Base-by-base conservation (phyloP, 352 stramenopile species). In the Phytophthora litchii region DNA sequence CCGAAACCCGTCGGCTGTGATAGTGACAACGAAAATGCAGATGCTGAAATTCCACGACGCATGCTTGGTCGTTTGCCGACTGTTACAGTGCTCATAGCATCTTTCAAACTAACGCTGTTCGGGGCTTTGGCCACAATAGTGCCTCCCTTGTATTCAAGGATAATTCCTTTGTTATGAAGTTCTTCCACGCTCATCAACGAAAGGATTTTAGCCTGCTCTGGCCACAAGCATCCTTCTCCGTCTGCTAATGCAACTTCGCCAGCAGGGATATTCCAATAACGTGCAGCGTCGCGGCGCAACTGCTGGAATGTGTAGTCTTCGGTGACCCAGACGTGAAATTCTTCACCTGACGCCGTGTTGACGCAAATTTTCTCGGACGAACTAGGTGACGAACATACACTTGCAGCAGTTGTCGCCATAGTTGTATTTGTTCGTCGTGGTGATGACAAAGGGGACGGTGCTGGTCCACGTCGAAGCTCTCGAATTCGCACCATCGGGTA, bases 221-320 rank as follows among this genome's bases (percentile, higher is more conserved):
- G 84, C 82, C 84, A 93, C 34, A 90, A 65, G 48, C 82, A 91
- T 3, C 82, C 84, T 4, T 88, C 80, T 16, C 60, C 60, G 29
- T 93, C 84, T 3, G 65, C 68, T 27, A 93, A 38, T 4, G 63
- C 75, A 4, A 86, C 77, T 19, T 86, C 67, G 0, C 43, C 25
- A 3, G 71, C 40, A 20, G 72, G 67, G 8, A 91, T 57, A 46
- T 83, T 85, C 80, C 80, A 93, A 55, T 91, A 93, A 21, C 76
- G 72, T 32, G 80, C 78, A 3, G 82, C 76, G 46, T 93, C 84
- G 2, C 69, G 71, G 4, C 82, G 80, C 4, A 93, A 68, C 54
- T 91, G 82, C 49, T 87, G 73, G 49, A 93, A 93, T 1, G 78
- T 93, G 53, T 91, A 91, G 6, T 81, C 76, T 8, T 85, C 76